Percentiles rank a stretch among this genome's conserved stretches.
Conservation (phyloP, 768 basidiomycete genomes). For the Rhodotorula graminis region DNA sequence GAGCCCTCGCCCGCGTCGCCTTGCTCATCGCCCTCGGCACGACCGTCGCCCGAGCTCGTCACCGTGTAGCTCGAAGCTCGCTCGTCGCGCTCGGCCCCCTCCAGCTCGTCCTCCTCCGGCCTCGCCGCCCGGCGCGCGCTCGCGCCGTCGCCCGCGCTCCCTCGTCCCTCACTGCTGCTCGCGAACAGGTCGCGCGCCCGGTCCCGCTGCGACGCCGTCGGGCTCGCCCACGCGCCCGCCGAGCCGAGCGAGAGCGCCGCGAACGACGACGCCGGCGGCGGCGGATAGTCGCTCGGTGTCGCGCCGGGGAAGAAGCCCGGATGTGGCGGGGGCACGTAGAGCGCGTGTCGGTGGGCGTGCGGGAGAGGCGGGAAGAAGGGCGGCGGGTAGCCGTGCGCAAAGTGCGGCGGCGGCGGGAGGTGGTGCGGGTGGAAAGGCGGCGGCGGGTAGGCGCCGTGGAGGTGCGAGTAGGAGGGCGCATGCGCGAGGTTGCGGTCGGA, state of each 20-base stretch:
- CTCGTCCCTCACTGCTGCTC: not conserved
- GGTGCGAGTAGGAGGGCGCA: not conserved
- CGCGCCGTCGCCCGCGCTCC: not conserved
- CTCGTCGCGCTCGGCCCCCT: not conserved
- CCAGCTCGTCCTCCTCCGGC: too few relatives aligned
- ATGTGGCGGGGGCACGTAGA: not conserved
- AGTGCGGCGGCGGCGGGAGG: not conserved
- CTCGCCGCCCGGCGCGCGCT: too few relatives aligned
- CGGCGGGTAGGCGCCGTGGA: not conserved
- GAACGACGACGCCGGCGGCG: not conserved
- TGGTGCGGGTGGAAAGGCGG: not conserved
- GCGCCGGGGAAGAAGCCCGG: not conserved
- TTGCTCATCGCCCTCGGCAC: not conserved
- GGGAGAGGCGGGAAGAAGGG: not conserved
- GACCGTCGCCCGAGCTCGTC: not conserved
- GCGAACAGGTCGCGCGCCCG: not conserved
- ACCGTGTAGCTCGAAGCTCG: not conserved
- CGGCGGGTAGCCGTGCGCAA: too few relatives aligned
- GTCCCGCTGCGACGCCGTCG: not conserved
- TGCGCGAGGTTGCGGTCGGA: not conserved
- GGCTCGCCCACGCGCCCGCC: not conserved
- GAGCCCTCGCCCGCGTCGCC: not conserved
- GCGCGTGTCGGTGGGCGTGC: not conserved
- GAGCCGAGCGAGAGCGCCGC: not conserved
- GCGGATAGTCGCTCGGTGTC: not conserved